phyloP scores from a whole-genome alignment of 2,329 filamentous ascomycete genomes.

The Didymella pomorum region DNA sequence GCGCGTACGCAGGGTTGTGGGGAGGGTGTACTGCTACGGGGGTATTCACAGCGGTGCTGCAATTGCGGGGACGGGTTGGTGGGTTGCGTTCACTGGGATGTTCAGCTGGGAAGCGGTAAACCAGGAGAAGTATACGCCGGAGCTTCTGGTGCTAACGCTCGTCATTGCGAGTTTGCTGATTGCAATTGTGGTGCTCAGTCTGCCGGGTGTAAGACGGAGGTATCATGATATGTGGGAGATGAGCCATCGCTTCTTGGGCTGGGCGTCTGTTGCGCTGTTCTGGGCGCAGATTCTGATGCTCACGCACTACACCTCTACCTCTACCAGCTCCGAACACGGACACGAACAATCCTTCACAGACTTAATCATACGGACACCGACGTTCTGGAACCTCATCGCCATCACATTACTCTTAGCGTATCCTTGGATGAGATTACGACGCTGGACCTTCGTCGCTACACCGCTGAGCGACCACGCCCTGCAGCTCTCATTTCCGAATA shows the following conservation, averaged over 20 bases:
- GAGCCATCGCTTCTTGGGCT: constrained; percentile 48
- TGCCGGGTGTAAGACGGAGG: constrained; percentile 31
- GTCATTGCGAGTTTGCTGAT: constrained; percentile 30
- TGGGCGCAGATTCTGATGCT: constrained; percentile 36
- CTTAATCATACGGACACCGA: constrained; percentile 25
- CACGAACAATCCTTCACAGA: not conserved
- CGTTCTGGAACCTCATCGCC: constrained; percentile 71
- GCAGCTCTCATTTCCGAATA: constrained; percentile 62
- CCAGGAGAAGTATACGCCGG: constrained; percentile 17
- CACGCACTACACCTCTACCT: constrained; percentile 6
- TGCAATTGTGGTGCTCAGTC: constrained; percentile 37
- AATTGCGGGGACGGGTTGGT: constrained; percentile 52
- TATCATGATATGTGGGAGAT: constrained; percentile 48
- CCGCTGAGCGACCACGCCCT: constrained; percentile 76
- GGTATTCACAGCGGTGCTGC: constrained; percentile 48
- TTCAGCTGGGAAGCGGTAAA: constrained; percentile 37
- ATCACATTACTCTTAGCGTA: constrained; percentile 72
- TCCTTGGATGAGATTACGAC: constrained; percentile 77
- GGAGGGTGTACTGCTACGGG: constrained; percentile 45
- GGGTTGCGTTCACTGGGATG: constrained; percentile 50
- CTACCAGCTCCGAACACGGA: no score
- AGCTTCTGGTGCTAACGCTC: constrained; percentile 32
- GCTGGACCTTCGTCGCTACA: constrained; percentile 70
- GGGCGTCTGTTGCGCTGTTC: constrained; percentile 42
- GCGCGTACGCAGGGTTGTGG: constrained; percentile 29